Base-by-base conservation (phyloP, 2,329 filamentous ascomycete genomes). In the Bipolaris sorokiniana region DNA sequence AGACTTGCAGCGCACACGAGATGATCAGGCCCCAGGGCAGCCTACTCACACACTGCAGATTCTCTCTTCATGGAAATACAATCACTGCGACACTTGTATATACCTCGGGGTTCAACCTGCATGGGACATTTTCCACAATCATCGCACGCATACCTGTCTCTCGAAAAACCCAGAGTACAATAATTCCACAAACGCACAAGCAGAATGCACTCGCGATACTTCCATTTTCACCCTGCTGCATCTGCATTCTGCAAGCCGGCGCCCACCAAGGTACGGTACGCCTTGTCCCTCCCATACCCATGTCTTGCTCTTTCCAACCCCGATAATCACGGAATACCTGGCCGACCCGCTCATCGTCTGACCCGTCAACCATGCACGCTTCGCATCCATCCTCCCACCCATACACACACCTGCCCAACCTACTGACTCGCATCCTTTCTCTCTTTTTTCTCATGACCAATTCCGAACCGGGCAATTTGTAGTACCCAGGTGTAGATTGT, bases 391-490 rank as follows among this genome's bases (percentile, higher is more conserved):
- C 28, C 44, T 38, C 26, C 33, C 28, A 47, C 13, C 28, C 28
- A 31, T 31, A 31, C 11, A 42, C 40, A 42, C 41, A 45, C 41
- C 23, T 28, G 9, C 16, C 28, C 18, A 34, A 36, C 20, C 28
- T 10, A 16, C 15, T 37, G 34, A 28, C 46, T 37, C 46, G 34
- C 36, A 22, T 26, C 40, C 40, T 42, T 28, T 13, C 13, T 2
- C 26, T 34, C 26, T 18, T 36, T 16, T 40, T 44, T 31, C 28
- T 31, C 28, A 11, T 1, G 1, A 31, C 33, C 16, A 3, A 20
- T 23, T 38, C 54, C 46, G 9, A 40, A 57, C 49, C 11, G 15
- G 51, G 59, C n/a, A 59, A 54, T n/a, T 16, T 49, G 20, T n/a
- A 3, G 11, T 50, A 10, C 34, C 13, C 13, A 10, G 40, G 50